Percentiles rank a stretch among this genome's conserved stretches.
Conservation (phyloP, 257 asterid species). For the Knoxia roxburghii region DNA sequence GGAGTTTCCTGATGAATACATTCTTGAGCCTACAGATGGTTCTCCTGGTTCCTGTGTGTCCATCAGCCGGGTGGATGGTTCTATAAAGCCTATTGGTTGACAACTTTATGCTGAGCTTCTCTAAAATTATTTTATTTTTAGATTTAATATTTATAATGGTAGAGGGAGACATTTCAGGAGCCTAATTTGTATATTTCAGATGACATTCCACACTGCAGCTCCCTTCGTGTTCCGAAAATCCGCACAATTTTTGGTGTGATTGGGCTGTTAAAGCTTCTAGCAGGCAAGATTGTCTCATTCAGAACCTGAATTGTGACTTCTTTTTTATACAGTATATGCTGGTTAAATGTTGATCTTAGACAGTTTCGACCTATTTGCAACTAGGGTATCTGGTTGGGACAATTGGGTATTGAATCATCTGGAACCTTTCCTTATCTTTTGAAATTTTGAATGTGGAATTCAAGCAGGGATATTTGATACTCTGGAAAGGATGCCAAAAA, state of each 20-base stretch:
- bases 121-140: constrained; percentile 9
- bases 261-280: constrained; percentile 70
- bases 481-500: not conserved
- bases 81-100: constrained; percentile 54
- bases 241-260: constrained; percentile 70
- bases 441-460: not conserved
- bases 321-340: not conserved
- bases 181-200: constrained; percentile 33
- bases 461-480: not conserved
- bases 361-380: not conserved
- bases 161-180: constrained; percentile 1
- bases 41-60: constrained; percentile 57
- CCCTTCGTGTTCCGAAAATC: constrained; percentile 59
- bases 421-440: not conserved
- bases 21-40: constrained; percentile 85
- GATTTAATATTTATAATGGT: not conserved
- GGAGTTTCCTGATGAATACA: constrained; percentile 82
- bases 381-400: not conserved
- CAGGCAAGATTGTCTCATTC: constrained; percentile 46
- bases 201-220: constrained; percentile 47
- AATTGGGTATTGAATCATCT: not conserved
- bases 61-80: constrained; percentile 60
- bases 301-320: constrained; percentile 14
- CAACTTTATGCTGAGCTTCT: not conserved
- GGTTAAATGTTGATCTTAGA: not conserved